Evolutionary conservation across 306 rosid genomes (phyloP).

Genomic region (Styphnolobium japonicum): DNA sequence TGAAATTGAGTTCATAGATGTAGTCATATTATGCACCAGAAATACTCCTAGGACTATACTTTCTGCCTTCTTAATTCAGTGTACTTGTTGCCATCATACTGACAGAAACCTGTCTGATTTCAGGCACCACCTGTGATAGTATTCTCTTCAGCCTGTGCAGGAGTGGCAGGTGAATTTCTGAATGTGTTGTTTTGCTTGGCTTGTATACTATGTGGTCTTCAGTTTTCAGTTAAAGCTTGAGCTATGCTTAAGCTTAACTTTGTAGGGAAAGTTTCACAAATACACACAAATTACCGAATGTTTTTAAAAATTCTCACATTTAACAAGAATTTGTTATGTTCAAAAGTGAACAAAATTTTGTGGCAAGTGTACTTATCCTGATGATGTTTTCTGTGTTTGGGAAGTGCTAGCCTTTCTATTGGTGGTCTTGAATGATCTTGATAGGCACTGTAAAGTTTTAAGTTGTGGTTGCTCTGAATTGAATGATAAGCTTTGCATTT

Average conservation of each 20-base stretch:
- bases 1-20: neutral
- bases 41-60: neutral
- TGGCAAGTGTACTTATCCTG: neutral
- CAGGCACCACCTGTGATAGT: slow-evolving; percentile 95
- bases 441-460: neutral
- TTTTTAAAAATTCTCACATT: neutral
- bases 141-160: slow-evolving; percentile 92
- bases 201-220: neutral
- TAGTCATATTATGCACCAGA: neutral
- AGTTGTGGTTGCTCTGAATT: too few relatives aligned
- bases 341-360: neutral
- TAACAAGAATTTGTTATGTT: neutral
- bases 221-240: neutral
- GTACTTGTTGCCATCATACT: slow-evolving; percentile 17
- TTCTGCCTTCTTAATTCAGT: neutral
- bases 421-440: neutral
- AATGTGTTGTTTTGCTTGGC: slow-evolving; percentile 2
- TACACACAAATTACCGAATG: neutral
- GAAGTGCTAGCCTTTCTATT: neutral
- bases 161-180: slow-evolving; percentile 63
- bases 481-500: too few relatives aligned
- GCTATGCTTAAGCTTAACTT: neutral
- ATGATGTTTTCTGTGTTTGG: neutral
- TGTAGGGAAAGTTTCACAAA: neutral
- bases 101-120: slow-evolving; percentile 30